Evolutionary conservation across 225 moss, liverwort and hornwort genomes (phyloP), one percentile per base, ranked within the genome.

Genomic region (Marchantia polymorpha): DNA sequence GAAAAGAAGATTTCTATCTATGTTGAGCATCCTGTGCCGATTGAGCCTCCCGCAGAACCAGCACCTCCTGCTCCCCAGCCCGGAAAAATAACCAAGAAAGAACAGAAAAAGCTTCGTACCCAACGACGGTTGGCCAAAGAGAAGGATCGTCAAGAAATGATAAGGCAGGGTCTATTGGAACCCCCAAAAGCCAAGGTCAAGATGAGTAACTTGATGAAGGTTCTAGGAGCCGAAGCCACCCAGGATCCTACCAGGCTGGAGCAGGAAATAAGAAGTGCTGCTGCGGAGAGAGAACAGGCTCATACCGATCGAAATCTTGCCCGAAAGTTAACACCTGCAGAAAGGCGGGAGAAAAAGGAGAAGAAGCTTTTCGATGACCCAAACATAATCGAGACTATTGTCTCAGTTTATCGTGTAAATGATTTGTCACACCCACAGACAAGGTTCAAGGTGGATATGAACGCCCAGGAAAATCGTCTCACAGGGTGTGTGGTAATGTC

Each of bases 171-270:
- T 75, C 82, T 99, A 49, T 69, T 99, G 78, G 99, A 99, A 82
- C 90, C 99, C 52, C 99, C 99, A 50, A 99, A 99, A 82, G 89
- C 99, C 0, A 99, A 99, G 89, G 90, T 99, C 14, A 99, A 99
- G 83, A 99, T 99, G 99, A 99, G 99, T 86, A 99, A 99, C 83
- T 83, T 99, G 76, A 99, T 99, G 99, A 99, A 99, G 85, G 99
- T 99, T 83, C 89, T 99, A 85, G 99, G 99, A 17, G 90, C 99
- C 47, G 99, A 99, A 88, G 99, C 99, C 22, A 99, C 99, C 22
- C 99, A 99, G 84, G 99, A 99, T 86, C 99, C 99, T 20, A 99
- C 99, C 71, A 89, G 93, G 47, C 82, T 99, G 84, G 99, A 99
- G 77, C 88, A 90, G 64, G 99, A 99, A 82, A 85, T 99, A 48